These are phyloP conservation scores for Xylaria castorea DNA, from an alignment of 495 filamentous ascomycete species.

Conservation along the genomic window DNA sequence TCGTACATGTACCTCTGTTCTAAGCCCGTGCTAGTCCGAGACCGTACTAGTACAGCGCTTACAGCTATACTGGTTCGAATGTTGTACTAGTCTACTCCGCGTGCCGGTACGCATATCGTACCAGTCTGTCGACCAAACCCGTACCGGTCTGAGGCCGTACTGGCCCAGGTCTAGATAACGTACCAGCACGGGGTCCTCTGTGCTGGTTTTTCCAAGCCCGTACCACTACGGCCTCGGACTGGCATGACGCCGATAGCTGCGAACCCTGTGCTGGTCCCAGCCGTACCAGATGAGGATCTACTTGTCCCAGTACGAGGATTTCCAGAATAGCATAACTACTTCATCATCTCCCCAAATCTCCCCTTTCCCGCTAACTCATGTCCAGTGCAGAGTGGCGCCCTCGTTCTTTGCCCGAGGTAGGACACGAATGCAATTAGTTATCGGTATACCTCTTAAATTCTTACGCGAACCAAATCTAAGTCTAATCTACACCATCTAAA, in stretches of 20 bases:
- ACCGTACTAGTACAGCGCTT: no score
- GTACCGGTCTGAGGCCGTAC: background rate
- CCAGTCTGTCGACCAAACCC: no score
- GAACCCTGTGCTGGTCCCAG: background rate
- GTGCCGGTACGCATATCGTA: no score
- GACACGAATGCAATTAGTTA: conserved; percentile 10
- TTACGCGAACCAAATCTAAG: background rate
- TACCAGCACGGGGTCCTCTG: conserved; percentile 3
- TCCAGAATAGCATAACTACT: background rate
- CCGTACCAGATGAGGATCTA: conserved; percentile 6
- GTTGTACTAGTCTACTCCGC: no score
- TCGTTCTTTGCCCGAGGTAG: background rate
- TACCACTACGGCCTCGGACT: conserved; percentile 19
- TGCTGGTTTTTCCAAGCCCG: conserved; percentile 10
- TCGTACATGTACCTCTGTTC: no score
- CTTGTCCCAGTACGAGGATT: no score
- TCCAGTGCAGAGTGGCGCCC: background rate
- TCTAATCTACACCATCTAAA: no score
- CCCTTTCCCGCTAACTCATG: background rate
- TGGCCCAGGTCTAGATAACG: background rate
- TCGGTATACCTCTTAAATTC: background rate
- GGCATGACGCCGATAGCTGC: conserved; percentile 10
- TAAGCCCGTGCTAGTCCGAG: no score
- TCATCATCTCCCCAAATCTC: background rate
- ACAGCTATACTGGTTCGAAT: no score